Evolutionary conservation across 2,329 filamentous ascomycete species (phyloP).

Genomic region (Cladobotryum mycophilum): DNA sequence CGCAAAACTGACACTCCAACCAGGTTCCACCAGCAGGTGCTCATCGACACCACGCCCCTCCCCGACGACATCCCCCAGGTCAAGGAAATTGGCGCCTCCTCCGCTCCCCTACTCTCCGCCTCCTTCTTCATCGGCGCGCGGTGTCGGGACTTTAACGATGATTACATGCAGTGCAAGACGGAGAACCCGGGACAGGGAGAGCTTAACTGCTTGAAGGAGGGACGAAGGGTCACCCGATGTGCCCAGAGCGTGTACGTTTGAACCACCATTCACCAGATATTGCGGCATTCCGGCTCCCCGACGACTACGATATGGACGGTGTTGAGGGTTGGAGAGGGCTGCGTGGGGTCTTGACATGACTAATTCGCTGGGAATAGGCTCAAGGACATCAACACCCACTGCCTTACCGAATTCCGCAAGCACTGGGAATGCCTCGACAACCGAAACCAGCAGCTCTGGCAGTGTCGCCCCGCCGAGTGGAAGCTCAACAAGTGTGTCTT

Average conservation of each 20-base stretch:
- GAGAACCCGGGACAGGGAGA: conserved; percentile 88
- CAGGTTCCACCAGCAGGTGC: conserved; percentile 90
- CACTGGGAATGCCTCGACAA: conserved; percentile 96
- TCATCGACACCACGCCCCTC: conserved; percentile 94
- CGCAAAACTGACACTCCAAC: conserved; percentile 1
- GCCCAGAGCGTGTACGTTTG: conserved; percentile 84
- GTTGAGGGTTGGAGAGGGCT: not conserved
- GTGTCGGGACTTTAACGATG: conserved; percentile 94
- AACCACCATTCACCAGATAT: not conserved
- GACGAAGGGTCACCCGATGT: conserved; percentile 91
- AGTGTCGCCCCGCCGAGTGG: conserved; percentile 84
- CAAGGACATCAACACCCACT: conserved; percentile 93
- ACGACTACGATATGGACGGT: not conserved
- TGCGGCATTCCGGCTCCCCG: not conserved
- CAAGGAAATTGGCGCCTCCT: conserved; percentile 86
- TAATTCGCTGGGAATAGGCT: conserved; percentile 48
- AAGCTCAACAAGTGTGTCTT: conserved; percentile 92
- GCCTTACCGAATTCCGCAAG: conserved; percentile 80
- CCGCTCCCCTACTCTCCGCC: conserved; percentile 84
- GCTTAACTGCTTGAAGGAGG: conserved; percentile 92
- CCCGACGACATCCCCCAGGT: conserved; percentile 88
- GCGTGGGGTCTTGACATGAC: not conserved
- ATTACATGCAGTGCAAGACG: conserved; percentile 99
- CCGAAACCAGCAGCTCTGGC: conserved; percentile 97
- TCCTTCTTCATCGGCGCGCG: conserved; percentile 95